Evolutionary conservation across 164 flowering plant species (phyloP).

Genomic region (Aristolochia fimbriata): DNA sequence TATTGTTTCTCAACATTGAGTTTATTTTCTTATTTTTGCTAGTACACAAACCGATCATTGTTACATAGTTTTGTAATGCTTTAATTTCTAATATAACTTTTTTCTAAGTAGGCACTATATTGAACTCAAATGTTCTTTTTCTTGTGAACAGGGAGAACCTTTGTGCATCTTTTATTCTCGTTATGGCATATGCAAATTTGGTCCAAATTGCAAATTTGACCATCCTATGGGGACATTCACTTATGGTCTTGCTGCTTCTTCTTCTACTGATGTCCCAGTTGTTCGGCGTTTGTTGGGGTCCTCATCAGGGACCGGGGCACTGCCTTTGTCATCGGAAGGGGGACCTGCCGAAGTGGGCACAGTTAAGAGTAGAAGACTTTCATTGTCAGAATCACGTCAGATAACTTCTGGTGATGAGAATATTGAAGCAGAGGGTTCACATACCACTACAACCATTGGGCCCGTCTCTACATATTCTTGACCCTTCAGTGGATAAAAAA

Average conservation of each 20-base stretch:
- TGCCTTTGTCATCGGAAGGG: constrained; percentile 54
- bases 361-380: constrained; percentile 43
- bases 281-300: constrained; percentile 51
- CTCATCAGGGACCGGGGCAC: constrained; percentile 47
- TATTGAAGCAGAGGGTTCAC: constrained; percentile 48
- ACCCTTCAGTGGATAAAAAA: constrained; percentile 20
- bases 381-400: constrained; percentile 60
- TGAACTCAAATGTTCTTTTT: constrained; percentile 5
- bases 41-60: no score
- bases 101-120: neutral
- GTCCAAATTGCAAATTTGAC: constrained; percentile 98
- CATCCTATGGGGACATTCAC: constrained; percentile 78
- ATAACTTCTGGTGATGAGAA: constrained; percentile 57
- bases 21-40: no score
- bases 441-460: constrained; percentile 16
- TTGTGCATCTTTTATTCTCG: constrained; percentile 85
- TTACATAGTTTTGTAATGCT: no score
- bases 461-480: constrained; percentile 25
- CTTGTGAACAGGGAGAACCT: constrained; percentile 74
- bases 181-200: constrained; percentile 96
- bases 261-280: constrained; percentile 50
- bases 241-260: constrained; percentile 43
- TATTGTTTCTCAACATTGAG: no score
- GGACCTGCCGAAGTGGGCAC: constrained; percentile 55
- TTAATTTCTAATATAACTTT: no score